Evolutionary conservation across 805 yeast species (phyloP).

Genomic region (Kuraishia borneana): DNA sequence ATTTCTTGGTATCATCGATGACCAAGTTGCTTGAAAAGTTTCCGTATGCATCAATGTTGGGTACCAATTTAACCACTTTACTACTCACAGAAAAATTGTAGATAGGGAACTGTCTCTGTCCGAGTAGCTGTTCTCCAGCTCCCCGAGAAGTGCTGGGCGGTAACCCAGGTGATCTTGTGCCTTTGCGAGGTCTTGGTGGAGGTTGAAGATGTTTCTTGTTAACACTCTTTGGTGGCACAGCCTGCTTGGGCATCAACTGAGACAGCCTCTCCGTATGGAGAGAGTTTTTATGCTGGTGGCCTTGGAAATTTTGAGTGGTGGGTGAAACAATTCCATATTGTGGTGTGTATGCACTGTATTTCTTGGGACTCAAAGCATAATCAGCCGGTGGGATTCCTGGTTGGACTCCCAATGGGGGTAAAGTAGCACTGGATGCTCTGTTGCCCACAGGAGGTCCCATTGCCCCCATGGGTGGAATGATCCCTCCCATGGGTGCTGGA

Average conservation of each 20-base stretch:
- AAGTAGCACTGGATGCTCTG: no score
- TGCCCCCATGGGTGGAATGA: no score
- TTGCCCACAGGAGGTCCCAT: no score
- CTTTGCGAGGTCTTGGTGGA: neutral
- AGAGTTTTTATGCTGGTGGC: slow-evolving; percentile 9
- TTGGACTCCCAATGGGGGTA: no score
- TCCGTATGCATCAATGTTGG: slow-evolving; percentile 25
- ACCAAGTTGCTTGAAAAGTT: slow-evolving; percentile 23
- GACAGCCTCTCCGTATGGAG: neutral
- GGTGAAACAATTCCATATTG: neutral
- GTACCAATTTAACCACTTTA: slow-evolving; percentile 32
- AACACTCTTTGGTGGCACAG: neutral
- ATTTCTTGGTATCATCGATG: slow-evolving; percentile 17
- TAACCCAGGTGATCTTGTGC: neutral
- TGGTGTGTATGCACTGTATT: no score
- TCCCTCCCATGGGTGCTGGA: no score
- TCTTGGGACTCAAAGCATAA: no score
- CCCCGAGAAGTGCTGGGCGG: neutral
- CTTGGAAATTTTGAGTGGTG: slow-evolving; percentile 31
- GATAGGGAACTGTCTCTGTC: slow-evolving; percentile 51
- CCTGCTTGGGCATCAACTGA: neutral
- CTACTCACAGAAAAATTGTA: slow-evolving; percentile 52
- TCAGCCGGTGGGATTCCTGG: no score
- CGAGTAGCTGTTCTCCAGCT: neutral
- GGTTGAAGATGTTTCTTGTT: neutral